Evolutionary conservation across 495 filamentous ascomycete genomes (phyloP), one percentile per base, ranked within the genome.

Genomic region (Jackrogersella minutella): DNA sequence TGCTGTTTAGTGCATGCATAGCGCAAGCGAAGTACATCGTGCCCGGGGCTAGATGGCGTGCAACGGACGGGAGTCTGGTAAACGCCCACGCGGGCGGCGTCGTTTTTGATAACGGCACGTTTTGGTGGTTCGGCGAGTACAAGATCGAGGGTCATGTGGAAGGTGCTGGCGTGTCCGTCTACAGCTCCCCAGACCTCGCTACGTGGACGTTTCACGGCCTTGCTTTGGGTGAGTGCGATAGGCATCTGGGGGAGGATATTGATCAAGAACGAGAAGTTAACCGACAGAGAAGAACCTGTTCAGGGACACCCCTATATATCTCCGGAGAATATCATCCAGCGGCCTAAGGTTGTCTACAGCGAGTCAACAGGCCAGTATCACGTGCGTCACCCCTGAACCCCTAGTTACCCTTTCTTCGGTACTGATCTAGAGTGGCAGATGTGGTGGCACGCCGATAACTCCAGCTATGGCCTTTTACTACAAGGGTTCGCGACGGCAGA

Each of bases 371-470:
- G 67, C 16, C 58, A 79, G 39, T 81, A 79, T 43, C 77, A 80
- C 44, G 79, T 79, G 62, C 8, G 74, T 50, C 7, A 64, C 24
- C 21, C 16, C 33, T 47, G 11, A 58, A 31, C 24, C 11, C 21
- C 4, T 40, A 39, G 13, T 44, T 5, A 13, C 13, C 10, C 41
- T 36, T 7, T 16, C 9, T 10, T 37, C 40, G 17, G 46, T 22
- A 19, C 44, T 71, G 46, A 73, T 21, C 2, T 16, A n/a, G 11
- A 22, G n/a, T 22, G 5, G 7, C 37, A 81, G 78, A 80, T 82
- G 80, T 79, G 74, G 74, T 82, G 80, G 80, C 80, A 82, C 50
- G 79, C 80, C 31, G 80, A 82, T 44, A 80, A 82, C 54, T 74
- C 76, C 2, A 78, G 64, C 17, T 82, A 81, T 60, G 76, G 79